Evolutionary conservation across 305 asterid species (phyloP), one percentile per base, ranked within the genome.

Genomic region (Fraxinus greggii): DNA sequence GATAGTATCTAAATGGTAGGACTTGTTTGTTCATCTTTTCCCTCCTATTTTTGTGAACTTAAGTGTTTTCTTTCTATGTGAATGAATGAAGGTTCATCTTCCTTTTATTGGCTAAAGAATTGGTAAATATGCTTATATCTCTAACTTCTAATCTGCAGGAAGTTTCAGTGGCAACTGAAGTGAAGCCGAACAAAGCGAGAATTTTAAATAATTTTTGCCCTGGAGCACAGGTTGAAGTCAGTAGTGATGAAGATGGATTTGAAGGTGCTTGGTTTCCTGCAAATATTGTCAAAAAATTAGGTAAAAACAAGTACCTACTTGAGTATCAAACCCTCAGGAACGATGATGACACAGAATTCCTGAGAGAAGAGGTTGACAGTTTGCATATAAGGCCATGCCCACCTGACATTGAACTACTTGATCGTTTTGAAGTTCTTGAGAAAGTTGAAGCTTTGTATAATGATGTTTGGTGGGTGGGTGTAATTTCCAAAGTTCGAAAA

Each of bases 381-480:
- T 36, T 26, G 77, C 85, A 89, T 78, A 81, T 95, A 36, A 88
- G 98, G 86, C 99, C 99, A 73, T 3, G 24, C 75, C 99, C 98
- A 1, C 97, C 98, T 10, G 84, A 88, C 17, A 38, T 86, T 83
- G 81, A 79, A 45, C 1, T 70, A 75, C 79, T 84, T 65, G 89
- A 86, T 56, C 78, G 91, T 77, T 95, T 91, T 84, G 83, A 29
- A 73, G 81, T 82, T 40, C 77, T 28, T 67, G 95, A 94, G 15
- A 77, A 85, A 86, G 94, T 95, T 69, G 99, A 95, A 80, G 98
- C 95, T 67, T 75, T 80, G 28, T 85, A 84, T 80, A 85, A 89
- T 19, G 99, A 90, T 35, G 89, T 94, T 59, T 95, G 98, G 98
- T 94, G 99, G 99, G 86, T 59, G 8, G 99, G 99, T 74, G 85